These are phyloP conservation scores for Daphne laureola DNA, from an alignment of 441 rosid genomes.

Conservation along the genomic window DNA sequence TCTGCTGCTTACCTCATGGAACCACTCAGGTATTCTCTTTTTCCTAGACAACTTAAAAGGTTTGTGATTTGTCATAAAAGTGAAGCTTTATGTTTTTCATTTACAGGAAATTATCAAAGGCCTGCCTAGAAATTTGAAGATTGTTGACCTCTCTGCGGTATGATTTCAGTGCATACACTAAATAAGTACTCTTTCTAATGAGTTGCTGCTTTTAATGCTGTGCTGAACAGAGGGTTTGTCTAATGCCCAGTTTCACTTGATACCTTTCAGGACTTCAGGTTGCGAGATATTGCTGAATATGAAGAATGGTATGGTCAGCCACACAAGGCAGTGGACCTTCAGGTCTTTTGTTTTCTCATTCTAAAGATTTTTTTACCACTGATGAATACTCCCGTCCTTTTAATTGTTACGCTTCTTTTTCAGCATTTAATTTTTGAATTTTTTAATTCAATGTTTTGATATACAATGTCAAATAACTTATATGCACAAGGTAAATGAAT, in stretches of 20 bases:
- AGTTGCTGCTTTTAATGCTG: neutral
- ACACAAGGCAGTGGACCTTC: constrained; percentile 76
- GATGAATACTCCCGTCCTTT: neutral
- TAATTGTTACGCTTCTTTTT: neutral
- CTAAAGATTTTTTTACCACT: neutral
- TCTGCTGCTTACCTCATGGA: constrained; percentile 98
- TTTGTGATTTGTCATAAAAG: constrained; percentile 2
- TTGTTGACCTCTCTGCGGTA: constrained; percentile 96
- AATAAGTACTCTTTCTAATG: constrained; percentile 1
- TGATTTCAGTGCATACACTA: constrained; percentile 15
- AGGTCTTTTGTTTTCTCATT: constrained; percentile 26
- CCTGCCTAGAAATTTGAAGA: constrained; percentile 58
- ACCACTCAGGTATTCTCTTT: constrained; percentile 68
- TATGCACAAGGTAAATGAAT: no score
- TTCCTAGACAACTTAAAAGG: constrained; percentile 9
- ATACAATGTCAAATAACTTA: no score
- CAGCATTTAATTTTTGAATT: no score
- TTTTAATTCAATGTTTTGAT: no score
- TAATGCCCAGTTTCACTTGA: constrained; percentile 10
- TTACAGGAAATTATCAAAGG: constrained; percentile 76
- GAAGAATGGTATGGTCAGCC: constrained; percentile 99
- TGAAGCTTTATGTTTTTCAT: constrained; percentile 1
- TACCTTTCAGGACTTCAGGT: constrained; percentile 67
- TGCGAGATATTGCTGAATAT: constrained; percentile 63
- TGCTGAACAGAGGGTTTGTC: constrained; percentile 5